Evolutionary conservation across 345 rosid species (phyloP).

Genomic region (Zanthoxylum bungeanum): DNA sequence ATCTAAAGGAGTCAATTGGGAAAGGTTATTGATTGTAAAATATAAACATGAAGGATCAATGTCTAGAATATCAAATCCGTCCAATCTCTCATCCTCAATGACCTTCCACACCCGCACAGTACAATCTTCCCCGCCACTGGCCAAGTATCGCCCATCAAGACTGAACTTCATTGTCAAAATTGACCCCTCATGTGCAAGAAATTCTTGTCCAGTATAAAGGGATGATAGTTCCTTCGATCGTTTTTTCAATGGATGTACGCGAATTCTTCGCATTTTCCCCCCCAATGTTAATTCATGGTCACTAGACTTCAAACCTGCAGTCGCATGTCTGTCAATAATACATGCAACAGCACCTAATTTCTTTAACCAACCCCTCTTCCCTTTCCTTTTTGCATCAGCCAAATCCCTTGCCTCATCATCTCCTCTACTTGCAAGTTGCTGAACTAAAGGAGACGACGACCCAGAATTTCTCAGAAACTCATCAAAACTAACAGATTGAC

Average conservation of each 20-base stretch:
- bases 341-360: constrained; percentile 41
- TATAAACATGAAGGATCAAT: constrained; percentile 49
- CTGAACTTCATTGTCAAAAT: constrained; percentile 75
- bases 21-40: constrained; percentile 48
- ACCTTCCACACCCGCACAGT: constrained; percentile 74
- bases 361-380: constrained; percentile 47
- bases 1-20: constrained; percentile 44
- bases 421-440: constrained; percentile 11
- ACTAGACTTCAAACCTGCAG: constrained; percentile 11
- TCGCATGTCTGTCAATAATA: constrained; percentile 29
- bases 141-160: constrained; percentile 64
- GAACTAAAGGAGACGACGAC: constrained; percentile 27
- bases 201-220: constrained; percentile 64
- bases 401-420: constrained; percentile 19
- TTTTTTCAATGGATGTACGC: constrained; percentile 48
- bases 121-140: constrained; percentile 74
- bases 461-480: constrained; percentile 36
- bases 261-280: constrained; percentile 35
- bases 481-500: constrained; percentile 44
- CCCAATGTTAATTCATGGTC: constrained; percentile 33
- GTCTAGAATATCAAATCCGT: constrained; percentile 37
- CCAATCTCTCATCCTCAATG: constrained; percentile 48
- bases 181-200: constrained; percentile 67
- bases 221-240: constrained; percentile 64
- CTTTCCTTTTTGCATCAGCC: constrained; percentile 26